Percentiles rank a stretch among this genome's conserved stretches.
Evolutionary conservation across 2,329 filamentous ascomycete genomes (phyloP).

Genomic region (Colletotrichum cereale): DNA sequence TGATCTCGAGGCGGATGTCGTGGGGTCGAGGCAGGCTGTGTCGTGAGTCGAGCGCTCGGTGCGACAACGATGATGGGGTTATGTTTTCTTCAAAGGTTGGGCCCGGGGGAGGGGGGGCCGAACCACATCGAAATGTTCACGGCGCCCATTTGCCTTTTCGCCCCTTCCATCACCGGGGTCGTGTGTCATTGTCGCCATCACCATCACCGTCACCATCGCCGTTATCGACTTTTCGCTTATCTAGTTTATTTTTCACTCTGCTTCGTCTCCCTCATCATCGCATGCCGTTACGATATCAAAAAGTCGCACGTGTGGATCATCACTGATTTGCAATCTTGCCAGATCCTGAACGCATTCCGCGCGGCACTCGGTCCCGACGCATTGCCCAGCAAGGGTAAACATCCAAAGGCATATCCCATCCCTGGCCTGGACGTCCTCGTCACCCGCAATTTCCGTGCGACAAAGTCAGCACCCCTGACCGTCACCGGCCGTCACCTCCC

Average conservation of each 20-base stretch:
- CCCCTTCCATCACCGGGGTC: background rate
- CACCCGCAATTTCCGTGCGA: slow-evolving; percentile 60
- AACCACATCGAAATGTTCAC: slow-evolving; percentile 44
- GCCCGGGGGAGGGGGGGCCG: background rate
- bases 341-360: slow-evolving; percentile 48
- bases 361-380: slow-evolving; percentile 23
- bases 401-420: slow-evolving; percentile 55
- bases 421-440: slow-evolving; percentile 61
- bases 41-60: slow-evolving; percentile 2
- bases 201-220: background rate
- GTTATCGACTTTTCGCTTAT: background rate
- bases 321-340: slow-evolving; percentile 39
- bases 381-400: slow-evolving; percentile 24
- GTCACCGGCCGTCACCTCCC: slow-evolving; percentile 66
- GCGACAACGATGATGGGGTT: background rate
- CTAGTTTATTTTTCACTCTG: background rate
- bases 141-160: slow-evolving; percentile 43
- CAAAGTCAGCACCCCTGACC: slow-evolving; percentile 60
- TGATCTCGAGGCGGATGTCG: background rate
- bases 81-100: slow-evolving; percentile 25
- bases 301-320: background rate
- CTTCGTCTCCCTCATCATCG: background rate
- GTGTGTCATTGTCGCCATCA: background rate
- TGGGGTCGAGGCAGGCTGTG: background rate
- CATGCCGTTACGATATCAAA: background rate